A percentile compares a stretch with the other conserved stretches of the same genome.
Evolutionary conservation across 768 basidiomycete species (phyloP).

Genomic region (Hebeloma cylindrosporum): DNA sequence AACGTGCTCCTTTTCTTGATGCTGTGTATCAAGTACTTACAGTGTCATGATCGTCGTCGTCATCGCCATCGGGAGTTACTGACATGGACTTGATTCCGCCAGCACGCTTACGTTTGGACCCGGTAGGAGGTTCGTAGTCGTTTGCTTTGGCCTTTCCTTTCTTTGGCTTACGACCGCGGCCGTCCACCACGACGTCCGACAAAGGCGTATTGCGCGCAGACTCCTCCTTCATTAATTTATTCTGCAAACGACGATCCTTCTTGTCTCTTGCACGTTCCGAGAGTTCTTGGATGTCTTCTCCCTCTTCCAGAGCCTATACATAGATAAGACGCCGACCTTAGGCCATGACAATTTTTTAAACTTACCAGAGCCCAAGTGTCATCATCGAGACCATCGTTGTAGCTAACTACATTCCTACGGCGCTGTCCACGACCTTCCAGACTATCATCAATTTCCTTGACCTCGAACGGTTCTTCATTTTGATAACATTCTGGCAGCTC

Average conservation of each 20-base stretch:
- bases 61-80: constrained; percentile 68
- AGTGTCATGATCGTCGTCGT: constrained; percentile 67
- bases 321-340: not conserved
- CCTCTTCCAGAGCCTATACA: constrained; percentile 70
- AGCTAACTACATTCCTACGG: constrained; percentile 80
- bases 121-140: constrained; percentile 49
- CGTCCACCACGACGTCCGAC: constrained; percentile 52
- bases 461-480: constrained; percentile 76
- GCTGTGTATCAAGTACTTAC: constrained; percentile 38
- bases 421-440: constrained; percentile 85
- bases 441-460: constrained; percentile 57
- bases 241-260: constrained; percentile 61
- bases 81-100: constrained; percentile 71
- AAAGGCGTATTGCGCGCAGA: constrained; percentile 66
- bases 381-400: constrained; percentile 92
- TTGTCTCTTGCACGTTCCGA: constrained; percentile 63
- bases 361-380: constrained; percentile 88
- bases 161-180: constrained; percentile 65
- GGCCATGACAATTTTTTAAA: constrained; percentile 11
- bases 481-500: constrained; percentile 94
- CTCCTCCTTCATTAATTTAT: constrained; percentile 56
- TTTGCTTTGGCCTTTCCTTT: constrained; percentile 62
- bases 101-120: constrained; percentile 79
- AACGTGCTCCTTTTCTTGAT: not conserved
- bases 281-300: constrained; percentile 76